These are phyloP conservation scores for Eutypella sp. DNA, from an alignment of 2,329 filamentous ascomycete species.

Conservation along the genomic window DNA sequence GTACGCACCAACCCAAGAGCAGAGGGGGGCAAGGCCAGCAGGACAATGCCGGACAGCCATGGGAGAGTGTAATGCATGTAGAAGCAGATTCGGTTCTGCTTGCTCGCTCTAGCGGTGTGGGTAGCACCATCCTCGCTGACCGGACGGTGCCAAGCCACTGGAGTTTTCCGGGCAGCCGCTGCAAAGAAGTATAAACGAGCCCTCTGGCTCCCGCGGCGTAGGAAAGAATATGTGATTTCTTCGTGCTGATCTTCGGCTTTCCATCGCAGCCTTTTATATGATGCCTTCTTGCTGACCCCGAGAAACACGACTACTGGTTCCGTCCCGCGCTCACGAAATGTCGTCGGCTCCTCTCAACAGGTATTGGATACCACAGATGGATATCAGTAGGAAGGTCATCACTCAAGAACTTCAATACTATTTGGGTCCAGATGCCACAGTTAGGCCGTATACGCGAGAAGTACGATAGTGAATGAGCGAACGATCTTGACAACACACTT, in stretches of 20 bases:
- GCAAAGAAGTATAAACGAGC: background rate
- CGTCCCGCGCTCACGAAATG: slow-evolving; percentile 19
- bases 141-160: background rate
- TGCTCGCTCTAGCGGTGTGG: background rate
- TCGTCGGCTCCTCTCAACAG: slow-evolving; percentile 44
- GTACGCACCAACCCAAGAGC: background rate
- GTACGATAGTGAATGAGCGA: slow-evolving; percentile 31
- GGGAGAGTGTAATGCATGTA: no score
- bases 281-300: background rate
- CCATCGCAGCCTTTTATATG: background rate
- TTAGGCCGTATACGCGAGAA: slow-evolving; percentile 52
- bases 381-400: slow-evolving; percentile 58
- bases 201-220: background rate
- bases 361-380: slow-evolving; percentile 56
- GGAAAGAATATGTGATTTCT: background rate
- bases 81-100: no score
- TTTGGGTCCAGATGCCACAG: slow-evolving; percentile 53
- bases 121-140: background rate
- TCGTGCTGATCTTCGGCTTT: background rate
- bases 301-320: background rate
- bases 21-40: background rate
- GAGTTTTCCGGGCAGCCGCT: background rate
- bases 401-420: slow-evolving; percentile 54
- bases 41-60: background rate
- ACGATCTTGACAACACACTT: slow-evolving; percentile 13